These are phyloP conservation scores for Stephanodiscus minutulus DNA, from an alignment of 108 stramenopile species.

Conservation along the genomic window DNA sequence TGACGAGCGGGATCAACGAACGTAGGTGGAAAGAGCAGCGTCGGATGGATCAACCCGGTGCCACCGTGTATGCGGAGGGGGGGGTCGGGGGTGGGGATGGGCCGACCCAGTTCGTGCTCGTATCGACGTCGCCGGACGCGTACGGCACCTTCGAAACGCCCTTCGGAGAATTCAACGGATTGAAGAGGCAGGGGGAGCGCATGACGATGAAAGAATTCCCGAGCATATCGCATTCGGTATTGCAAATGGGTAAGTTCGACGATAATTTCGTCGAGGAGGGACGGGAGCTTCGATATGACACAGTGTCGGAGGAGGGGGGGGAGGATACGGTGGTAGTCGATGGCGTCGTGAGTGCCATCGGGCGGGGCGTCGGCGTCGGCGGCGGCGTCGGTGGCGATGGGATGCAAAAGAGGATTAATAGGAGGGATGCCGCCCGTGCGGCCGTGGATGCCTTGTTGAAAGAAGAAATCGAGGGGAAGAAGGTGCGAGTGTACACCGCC, in stretches of 20 bases:
- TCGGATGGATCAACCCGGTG: no score
- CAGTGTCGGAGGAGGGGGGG: no score
- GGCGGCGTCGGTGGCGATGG: slow-evolving; percentile 20
- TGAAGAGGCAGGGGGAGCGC: slow-evolving; percentile 77
- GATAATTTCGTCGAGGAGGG: slow-evolving; percentile 81
- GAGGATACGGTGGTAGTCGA: slow-evolving; percentile 37
- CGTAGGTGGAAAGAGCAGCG: slow-evolving; percentile 30
- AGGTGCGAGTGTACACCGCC: slow-evolving; percentile 56
- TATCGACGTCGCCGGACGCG: slow-evolving; percentile 68
- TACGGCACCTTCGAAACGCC: slow-evolving; percentile 81
- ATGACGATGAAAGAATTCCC: slow-evolving; percentile 62
- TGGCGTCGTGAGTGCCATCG: slow-evolving; percentile 14
- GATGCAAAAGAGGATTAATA: slow-evolving; percentile 63
- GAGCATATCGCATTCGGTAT: slow-evolving; percentile 51
- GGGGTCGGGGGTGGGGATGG: background rate
- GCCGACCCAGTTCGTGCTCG: slow-evolving; percentile 63
- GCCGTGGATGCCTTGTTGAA: slow-evolving; percentile 70
- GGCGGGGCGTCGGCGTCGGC: background rate
- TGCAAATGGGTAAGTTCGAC: slow-evolving; percentile 77
- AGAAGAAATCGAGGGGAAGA: slow-evolving; percentile 59
- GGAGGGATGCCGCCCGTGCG: slow-evolving; percentile 82
- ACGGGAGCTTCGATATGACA: slow-evolving; percentile 48
- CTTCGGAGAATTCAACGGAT: slow-evolving; percentile 73
- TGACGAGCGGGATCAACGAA: slow-evolving; percentile 34
- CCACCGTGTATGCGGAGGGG: no score